A percentile compares a stretch with the other conserved stretches of the same genome.
Evolutionary conservation across 2,329 filamentous ascomycete genomes (phyloP).

Genomic region (Colletotrichum euphorbiae): DNA sequence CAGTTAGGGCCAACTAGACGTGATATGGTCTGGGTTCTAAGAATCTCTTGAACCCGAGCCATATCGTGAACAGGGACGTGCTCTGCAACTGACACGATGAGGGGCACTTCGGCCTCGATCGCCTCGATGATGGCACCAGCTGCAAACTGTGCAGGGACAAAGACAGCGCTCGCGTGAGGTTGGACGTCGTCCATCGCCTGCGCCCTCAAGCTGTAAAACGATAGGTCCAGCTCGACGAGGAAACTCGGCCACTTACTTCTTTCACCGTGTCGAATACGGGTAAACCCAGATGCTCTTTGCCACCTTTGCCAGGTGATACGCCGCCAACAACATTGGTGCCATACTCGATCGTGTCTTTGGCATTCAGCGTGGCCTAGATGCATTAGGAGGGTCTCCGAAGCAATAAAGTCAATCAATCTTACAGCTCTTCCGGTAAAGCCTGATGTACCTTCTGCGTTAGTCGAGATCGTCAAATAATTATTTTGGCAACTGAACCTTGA

Average conservation of each 20-base stretch:
- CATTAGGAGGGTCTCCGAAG: no score
- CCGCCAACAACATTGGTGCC: conserved; percentile 54
- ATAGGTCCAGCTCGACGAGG: neutral
- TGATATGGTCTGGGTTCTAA: conserved; percentile 77
- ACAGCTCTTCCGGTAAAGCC: conserved; percentile 55
- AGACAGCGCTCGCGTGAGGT: conserved; percentile 79
- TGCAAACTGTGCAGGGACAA: conserved; percentile 75
- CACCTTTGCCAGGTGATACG: conserved; percentile 52
- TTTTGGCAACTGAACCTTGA: conserved; percentile 44
- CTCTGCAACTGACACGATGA: conserved; percentile 83
- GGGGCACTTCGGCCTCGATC: conserved; percentile 81
- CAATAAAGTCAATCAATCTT: conserved; percentile 10
- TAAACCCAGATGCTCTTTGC: conserved; percentile 47
- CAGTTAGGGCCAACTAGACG: conserved; percentile 84
- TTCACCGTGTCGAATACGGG: conserved; percentile 51
- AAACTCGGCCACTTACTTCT: conserved; percentile 43
- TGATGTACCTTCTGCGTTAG: conserved; percentile 23
- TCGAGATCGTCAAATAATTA: neutral
- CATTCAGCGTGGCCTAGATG: conserved; percentile 51
- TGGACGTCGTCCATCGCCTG: conserved; percentile 53
- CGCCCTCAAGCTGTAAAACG: neutral
- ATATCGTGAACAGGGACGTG: conserved; percentile 85
- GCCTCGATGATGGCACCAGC: conserved; percentile 78
- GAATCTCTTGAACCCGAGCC: conserved; percentile 75
- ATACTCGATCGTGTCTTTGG: conserved; percentile 52